Evolutionary conservation across 306 rosid species (phyloP), one percentile per base, ranked within the genome.

Genomic region (Begonia loranthoides): DNA sequence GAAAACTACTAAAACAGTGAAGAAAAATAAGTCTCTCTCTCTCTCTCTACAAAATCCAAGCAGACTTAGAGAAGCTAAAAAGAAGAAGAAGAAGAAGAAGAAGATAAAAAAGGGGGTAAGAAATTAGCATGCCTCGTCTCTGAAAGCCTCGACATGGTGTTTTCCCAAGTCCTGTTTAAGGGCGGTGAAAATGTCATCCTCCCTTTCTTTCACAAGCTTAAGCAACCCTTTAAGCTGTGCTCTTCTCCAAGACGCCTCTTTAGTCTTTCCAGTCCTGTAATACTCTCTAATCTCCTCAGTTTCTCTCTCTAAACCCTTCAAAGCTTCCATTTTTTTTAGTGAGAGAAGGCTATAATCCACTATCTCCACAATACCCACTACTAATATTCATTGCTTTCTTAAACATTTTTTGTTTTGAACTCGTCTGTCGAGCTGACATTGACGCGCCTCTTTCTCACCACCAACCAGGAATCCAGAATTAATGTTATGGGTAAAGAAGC

Each of bases 101-200:
- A 28, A 3, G 9, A 28, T 28, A 8, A 28, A 7, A 28, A 7
- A 28, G 36, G 22, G 22, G 36, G 36, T 28, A 7, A 28, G 2
- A 13, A 5, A 45, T 0, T 51, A 13, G 3, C 11, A 14, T 36
- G 76, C 95, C 95, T 85, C 92, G 15, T 85, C 95, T 72, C 92
- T 79, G 21, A 61, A 85, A 56, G 95, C 77, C 58, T 85, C 95
- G n/a, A 65, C 63, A 4, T 54, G 75, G 63, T 76, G 92, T 51
- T 85, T 85, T 4, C 92, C 95, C 40, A 85, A 45, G 45, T 85
- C 92, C 13, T 74, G 76, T 19, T 60, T 71, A n/a, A 85, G 87
- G 21, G 80, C 92, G 40, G 38, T 67, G 54, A 64, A 65, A 50
- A 85, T 81, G 12, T 72, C 60, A 33, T 15, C 56, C 47, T 81